Conservation (phyloP, 306 rosid species). For the Erythrophleum fordii region DNA sequence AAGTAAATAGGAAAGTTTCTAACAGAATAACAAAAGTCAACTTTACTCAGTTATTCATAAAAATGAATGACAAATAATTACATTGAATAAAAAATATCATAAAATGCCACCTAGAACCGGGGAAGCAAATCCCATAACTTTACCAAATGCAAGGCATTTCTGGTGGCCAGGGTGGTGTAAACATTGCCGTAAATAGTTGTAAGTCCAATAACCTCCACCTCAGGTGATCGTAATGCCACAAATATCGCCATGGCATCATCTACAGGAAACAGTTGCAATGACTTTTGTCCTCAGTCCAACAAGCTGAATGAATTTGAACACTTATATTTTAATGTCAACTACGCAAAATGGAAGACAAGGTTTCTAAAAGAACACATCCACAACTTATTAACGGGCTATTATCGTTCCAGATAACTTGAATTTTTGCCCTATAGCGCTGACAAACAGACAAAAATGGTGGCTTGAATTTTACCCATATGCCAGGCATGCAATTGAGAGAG, state of each 20-base stretch:
- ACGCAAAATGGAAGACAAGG: background rate
- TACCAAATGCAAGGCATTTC: conserved; percentile 96
- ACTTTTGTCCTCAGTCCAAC: conserved; percentile 22
- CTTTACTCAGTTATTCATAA: background rate
- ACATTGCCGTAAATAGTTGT: conserved; percentile 93
- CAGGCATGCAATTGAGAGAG: background rate
- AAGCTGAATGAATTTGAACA: conserved; percentile 28
- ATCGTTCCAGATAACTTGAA: background rate
- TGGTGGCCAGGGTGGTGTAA: conserved; percentile 87
- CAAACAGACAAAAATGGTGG: background rate
- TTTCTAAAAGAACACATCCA: background rate
- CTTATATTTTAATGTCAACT: background rate
- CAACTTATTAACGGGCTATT: background rate
- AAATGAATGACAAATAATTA: background rate
- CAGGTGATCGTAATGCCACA: conserved; percentile 79
- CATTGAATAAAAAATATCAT: background rate
- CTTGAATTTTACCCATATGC: background rate
- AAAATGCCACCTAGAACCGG: background rate
- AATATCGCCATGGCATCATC: conserved; percentile 97
- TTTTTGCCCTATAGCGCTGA: background rate
- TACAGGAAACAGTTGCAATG: conserved; percentile 39
- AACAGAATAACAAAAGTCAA: conserved; percentile 1
- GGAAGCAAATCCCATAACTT: background rate
- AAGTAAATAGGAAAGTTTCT: conserved; percentile 15
- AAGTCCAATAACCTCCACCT: conserved; percentile 81